Base-by-base conservation (phyloP, 208 protist species). In the Wallacemonas sp. region DNA sequence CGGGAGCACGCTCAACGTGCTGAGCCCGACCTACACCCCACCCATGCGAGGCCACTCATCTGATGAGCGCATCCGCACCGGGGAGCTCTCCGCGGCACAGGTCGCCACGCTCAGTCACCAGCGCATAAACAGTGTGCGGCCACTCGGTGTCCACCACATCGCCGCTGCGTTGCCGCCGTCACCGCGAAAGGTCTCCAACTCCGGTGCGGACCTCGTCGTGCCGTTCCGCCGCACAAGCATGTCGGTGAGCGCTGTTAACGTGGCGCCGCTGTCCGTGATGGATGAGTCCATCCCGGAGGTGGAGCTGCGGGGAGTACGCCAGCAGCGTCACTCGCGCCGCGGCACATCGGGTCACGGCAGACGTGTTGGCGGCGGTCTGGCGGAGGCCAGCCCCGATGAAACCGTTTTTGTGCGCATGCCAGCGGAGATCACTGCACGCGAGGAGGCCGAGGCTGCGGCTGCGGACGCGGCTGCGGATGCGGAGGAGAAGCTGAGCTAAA, bases 381-480 rank as follows among this genome's bases (percentile, higher is more conserved):
- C n/a, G n/a, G n/a, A n/a, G 12, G 41, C 41, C 41, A 47, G 41
- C 19, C 11, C 41, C 9, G 47, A 55, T 32, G 47, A 33, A 2
- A 55, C 26, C 6, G 17, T 55, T 32, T 30, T 55, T 26, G 47
- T 55, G 9, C 47, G 47, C 47, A 55, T 55, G 47, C 47, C 47
- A 2, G 47, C 23, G 9, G 26, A 3, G 3, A 34, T 55, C 24
- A n/a, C 8, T 2, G 24, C 9, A 8, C 47, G 47, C 3, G 47
- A 55, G 41, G 41, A 47, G 41, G 41, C 41, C 4, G 41, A 47
- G 41, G 41, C 34, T 38, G 34, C 34, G 4, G 34, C 34, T 38
- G 34, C 34, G 8, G 34, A 4, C 12, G 34, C 34, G 8, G 34
- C 34, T 38, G 34, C 34, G 8, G 34, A 4, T 38, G 34, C 34